phyloP scores from a whole-genome alignment of 805 yeast species.

The Ascoidea asiatica region DNA sequence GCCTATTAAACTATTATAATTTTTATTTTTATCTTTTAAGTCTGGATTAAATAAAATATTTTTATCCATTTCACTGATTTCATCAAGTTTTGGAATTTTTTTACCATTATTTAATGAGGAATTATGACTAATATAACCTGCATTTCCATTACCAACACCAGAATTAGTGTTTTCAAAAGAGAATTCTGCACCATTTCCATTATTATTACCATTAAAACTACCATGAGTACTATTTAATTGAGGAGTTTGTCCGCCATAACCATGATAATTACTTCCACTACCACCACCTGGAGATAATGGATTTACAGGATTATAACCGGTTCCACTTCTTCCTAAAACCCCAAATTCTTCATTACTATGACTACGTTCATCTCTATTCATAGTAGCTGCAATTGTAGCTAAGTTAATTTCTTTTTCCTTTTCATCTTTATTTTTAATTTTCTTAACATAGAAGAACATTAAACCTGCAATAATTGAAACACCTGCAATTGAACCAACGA shows the following conservation, averaged over 20 bases:
- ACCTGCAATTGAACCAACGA: slow-evolving; percentile 11
- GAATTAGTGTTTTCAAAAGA: background rate
- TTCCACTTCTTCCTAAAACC: no score
- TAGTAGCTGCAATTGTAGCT: slow-evolving; percentile 11
- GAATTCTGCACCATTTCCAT: background rate
- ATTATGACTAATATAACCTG: no score
- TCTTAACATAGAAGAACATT: slow-evolving; percentile 10
- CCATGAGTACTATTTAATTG: background rate
- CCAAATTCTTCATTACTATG: no score
- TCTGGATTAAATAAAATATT: no score
- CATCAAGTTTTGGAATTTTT: background rate
- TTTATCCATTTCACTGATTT: background rate
- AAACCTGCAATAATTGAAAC: slow-evolving; percentile 7
- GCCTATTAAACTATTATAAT: background rate
- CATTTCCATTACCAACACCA: no score
- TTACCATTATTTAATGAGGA: no score
- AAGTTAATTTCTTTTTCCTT: slow-evolving; percentile 10
- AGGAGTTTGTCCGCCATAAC: no score
- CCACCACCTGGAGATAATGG: no score
- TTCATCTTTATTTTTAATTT: slow-evolving; percentile 10
- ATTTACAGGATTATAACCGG: no score
- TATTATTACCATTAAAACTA: background rate
- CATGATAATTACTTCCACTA: background rate
- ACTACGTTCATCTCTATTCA: background rate
- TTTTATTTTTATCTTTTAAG: no score